Base-by-base conservation (phyloP, 2,329 filamentous ascomycete genomes). In the Cryoendolithus antarcticus region DNA sequence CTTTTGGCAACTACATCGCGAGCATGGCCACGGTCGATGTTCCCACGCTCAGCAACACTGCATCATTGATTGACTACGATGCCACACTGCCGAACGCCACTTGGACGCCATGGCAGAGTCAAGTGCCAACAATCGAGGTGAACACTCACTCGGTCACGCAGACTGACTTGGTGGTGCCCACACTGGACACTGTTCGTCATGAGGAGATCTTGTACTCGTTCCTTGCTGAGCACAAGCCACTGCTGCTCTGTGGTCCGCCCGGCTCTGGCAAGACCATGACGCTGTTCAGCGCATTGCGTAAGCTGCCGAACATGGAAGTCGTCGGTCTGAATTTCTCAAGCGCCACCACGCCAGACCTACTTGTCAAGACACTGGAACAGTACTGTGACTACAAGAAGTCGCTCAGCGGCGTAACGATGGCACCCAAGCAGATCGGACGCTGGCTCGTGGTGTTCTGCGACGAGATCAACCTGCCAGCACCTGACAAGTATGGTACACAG, bases 231-330 rank as follows among this genome's bases (percentile, higher is more conserved):
- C 91, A 99, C 60, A 98, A 98, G 66, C 91, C 93, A 9, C 71
- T 99, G 11, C 70, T 99, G 38, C 80, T 99, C 10, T 99, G 91
- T 59, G 93, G 91, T 61, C 93, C 91, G 57, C 91, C 91, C 42
- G 91, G 91, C 67, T 98, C 91, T 37, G 91, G 91, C 71, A 99
- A 99, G 69, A 99, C 91, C 4, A 99, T 99, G 91, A 99, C 91
- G 8, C 70, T 99, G 9, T 99, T 99, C 69, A 95, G 89, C 58
- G 91, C 91, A 28, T 75, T 99, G 39, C 81, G 91, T 47, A 98
- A 98, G 63, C 70, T 98, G 42, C 89, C 89, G 3, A 95, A 95
- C 59, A 95, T 98, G 88, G 91, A 98, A 63, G 86, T 95, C 42
- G 93, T 98, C 27, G 91, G 91, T 35, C 84, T 99, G 59, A 99